Evolutionary conservation across 2,329 filamentous ascomycete genomes (phyloP), one percentile per base, ranked within the genome.

Genomic region (Chlorencoelia australis): DNA sequence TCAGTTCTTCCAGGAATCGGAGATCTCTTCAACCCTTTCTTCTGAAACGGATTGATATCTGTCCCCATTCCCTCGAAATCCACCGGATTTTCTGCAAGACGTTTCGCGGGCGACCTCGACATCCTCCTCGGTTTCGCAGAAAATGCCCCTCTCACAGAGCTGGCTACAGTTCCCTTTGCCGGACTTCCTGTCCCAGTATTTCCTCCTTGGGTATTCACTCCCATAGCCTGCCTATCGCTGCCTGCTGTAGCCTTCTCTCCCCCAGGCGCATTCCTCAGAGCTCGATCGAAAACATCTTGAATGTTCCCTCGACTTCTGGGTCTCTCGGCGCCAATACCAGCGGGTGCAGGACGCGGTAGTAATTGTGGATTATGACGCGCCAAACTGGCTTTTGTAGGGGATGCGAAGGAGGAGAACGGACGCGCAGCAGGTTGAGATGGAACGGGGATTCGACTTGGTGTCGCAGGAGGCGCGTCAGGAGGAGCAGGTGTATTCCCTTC

Each of bases 311-410:
- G 36, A 40, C 37, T 48, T 9, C 40, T 39, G 17, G 40, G 27
- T 59, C 50, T 48, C 61, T 48, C 48, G 59, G 52, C 38, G 61
- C 60, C 49, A 61, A 48, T 51, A 61, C 47, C 51, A 14, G 51
- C 41, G 7, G 50, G 51, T 14, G 37, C 29, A 8, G 50, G 55
- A 44, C 67, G 63, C 38, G 66, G 60, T 21, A 78, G 57, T 5
- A 78, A 62, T 8, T 75, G 68, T 1, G 76, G 73, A 42, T 80
- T 72, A 31, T 72, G 68, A 44, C 72, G 69, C 39, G 75, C 65
- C 10, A 81, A 58, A 48, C 75, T 82, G 9, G 77, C 67, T 52
- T 68, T 74, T 0, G 77, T 81, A 0, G 79, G 77, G n/a, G 77
- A 80, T 36, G 72, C 72, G 51, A 76, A 82, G 1, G 76, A 80